Percentiles rank a stretch among this genome's conserved stretches.
phyloP scores from a whole-genome alignment of 257 asterid species.

The Prunella vulgaris region DNA sequence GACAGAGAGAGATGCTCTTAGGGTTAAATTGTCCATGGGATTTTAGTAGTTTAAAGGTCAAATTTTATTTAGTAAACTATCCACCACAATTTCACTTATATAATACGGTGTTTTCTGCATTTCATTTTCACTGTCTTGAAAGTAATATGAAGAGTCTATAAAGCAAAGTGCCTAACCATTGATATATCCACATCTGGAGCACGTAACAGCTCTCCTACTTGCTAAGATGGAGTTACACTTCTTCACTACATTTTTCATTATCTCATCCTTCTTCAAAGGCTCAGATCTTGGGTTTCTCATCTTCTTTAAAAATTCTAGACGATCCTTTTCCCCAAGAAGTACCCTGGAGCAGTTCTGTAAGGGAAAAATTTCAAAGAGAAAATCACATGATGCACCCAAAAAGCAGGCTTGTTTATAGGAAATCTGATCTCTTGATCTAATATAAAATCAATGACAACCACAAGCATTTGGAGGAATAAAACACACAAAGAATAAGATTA shows the following conservation, averaged over 20 bases:
- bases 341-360: constrained; percentile 66
- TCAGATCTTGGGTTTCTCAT: constrained; percentile 71
- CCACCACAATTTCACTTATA: neutral
- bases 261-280: constrained; percentile 53
- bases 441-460: neutral
- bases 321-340: constrained; percentile 60
- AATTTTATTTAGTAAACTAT: neutral
- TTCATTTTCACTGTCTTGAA: neutral
- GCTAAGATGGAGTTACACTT: constrained; percentile 58
- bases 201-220: constrained; percentile 39
- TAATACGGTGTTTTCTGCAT: neutral
- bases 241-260: constrained; percentile 46
- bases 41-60: neutral
- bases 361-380: constrained; percentile 13
- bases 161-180: constrained; percentile 54
- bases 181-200: constrained; percentile 66
- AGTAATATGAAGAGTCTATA: neutral
- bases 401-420: constrained; percentile 2
- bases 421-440: constrained; percentile 10
- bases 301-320: constrained; percentile 44
- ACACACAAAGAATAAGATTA: neutral
- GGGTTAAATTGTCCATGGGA: neutral
- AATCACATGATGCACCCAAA: constrained; percentile 16
- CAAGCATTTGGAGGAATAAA: constrained; percentile 9
- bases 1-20: neutral